Evolutionary conservation across 257 asterid genomes (phyloP), one percentile per base, ranked within the genome.

Genomic region (Jaltomata sinuosa): DNA sequence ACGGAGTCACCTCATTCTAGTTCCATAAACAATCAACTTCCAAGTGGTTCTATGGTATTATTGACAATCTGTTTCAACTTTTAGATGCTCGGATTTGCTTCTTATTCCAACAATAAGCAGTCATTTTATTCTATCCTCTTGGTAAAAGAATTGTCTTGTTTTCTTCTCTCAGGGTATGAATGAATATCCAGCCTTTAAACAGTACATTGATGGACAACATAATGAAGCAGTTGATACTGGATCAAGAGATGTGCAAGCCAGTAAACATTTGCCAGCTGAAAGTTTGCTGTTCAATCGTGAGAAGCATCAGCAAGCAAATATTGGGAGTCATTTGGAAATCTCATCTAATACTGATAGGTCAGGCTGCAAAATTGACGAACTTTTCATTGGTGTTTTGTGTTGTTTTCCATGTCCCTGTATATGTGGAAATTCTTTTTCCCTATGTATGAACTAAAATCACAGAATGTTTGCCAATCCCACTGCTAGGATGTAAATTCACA

Each of bases 31-130:
- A 84, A 86, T 83, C 94, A 91, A 86, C 81, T 86, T 83, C 93
- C 96, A 42, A 86, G 89, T 85, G 91, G 92, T 87, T 88, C 95
- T 77, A 84, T 83, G 98, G 99, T 93, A 91, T 62, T 81, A 27
- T 61, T 65, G 32, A 45, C 84, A 16, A 71, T 86, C 64, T 77
- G 47, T 62, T 84, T 84, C 53, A 79, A 79, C 18, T 31, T 45
- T 40, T 81, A 55, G 38, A 34, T 54, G 85, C 64, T 77, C 69
- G 16, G 25, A 80, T 85, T 87, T 25, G 53, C 52, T 38, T 62
- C 36, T 76, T 47, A 47, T 76, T 76, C 61, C 42, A 47, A 16
- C 18, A 76, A 76, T 76, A 15, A 29, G 49, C 61, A 25, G 55
- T 10, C 32, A 8, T 79, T 82, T n/a, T 61, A 8, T 22, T 53